These are phyloP conservation scores for Raphanus raphanistrum DNA, from an alignment of 345 rosid genomes.

Conservation along the genomic window DNA sequence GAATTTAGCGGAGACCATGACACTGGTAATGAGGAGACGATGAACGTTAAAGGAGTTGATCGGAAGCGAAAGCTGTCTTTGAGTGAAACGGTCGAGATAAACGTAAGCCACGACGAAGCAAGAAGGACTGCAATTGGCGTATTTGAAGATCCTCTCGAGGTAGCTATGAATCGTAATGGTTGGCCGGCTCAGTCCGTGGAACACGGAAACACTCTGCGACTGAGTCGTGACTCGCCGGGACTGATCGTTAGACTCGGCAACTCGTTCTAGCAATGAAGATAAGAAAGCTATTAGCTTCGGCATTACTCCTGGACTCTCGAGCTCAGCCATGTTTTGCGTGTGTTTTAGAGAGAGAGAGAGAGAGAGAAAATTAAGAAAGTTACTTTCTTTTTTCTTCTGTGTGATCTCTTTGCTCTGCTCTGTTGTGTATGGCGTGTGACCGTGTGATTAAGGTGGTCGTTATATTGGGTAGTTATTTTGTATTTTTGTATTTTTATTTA, in stretches of 20 bases:
- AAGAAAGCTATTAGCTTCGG: constrained; percentile 64
- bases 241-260: constrained; percentile 69
- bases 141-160: constrained; percentile 77
- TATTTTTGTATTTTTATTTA: neutral
- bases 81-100: constrained; percentile 80
- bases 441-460: constrained; percentile 41
- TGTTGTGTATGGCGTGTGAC: constrained; percentile 35
- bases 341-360: constrained; percentile 1
- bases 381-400: neutral
- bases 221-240: constrained; percentile 37
- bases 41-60: constrained; percentile 83
- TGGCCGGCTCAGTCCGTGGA: constrained; percentile 77
- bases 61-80: constrained; percentile 72
- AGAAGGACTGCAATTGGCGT: constrained; percentile 86
- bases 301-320: constrained; percentile 66
- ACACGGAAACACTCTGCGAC: constrained; percentile 61
- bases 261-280: constrained; percentile 68
- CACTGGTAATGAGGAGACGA: constrained; percentile 84
- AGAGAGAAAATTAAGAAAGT: neutral
- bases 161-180: constrained; percentile 72
- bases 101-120: constrained; percentile 87
- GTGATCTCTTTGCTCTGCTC: constrained; percentile 10
- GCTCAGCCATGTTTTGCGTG: constrained; percentile 54
- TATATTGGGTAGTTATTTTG: constrained; percentile 38
- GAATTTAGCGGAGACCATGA: constrained; percentile 86